Base-by-base conservation (phyloP, 306 rosid species). In the Myrica gale region DNA sequence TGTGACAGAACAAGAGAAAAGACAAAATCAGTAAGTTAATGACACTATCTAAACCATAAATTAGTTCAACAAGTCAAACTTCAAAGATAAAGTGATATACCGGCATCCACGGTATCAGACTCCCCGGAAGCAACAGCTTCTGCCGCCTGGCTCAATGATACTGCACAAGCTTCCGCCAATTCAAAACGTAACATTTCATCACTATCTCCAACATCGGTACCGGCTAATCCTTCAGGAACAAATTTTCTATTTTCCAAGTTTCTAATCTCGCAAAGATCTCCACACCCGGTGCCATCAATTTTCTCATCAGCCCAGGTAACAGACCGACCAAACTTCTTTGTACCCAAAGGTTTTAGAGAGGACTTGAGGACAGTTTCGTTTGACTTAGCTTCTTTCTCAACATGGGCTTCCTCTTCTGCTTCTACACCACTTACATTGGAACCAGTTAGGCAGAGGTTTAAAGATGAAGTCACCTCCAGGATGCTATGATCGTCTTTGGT, bases 291-390 rank as follows among this genome's bases (percentile, higher is more conserved):
- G 58, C 85, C 42, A 77, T 81, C 77, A 52, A 42, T 76, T 73
- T 77, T 84, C 81, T 88, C 85, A 69, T 95, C 97, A 21, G 96
- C 96, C 98, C 98, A 95, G 46, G 97, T 95, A 72, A 95, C 96
- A 75, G 91, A 82, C 78, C 92, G 92, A 68, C 57, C 62, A 53
- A 76, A 75, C 80, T 88, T 95, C 82, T 88, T 95, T 66, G 44
- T n/a, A 61, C 86, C 86, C 0, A 79, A 74, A 65, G 81, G 77
- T 80, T 90, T 92, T 67, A 95, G 93, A 74, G 97, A 89, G 66
- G 99, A 83, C 79, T 84, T 88, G 65, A 80, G 78, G 55, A 58
- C 70, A 63, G 74, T 68, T 69, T 53, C 76, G 63, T 48, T 62
- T 43, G 72, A 88, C 39, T 76, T 85, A 71, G 82, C 85, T 44